These are phyloP conservation scores for Polygonum maritimum DNA, from an alignment of 148 eudicot genomes.

Conservation along the genomic window DNA sequence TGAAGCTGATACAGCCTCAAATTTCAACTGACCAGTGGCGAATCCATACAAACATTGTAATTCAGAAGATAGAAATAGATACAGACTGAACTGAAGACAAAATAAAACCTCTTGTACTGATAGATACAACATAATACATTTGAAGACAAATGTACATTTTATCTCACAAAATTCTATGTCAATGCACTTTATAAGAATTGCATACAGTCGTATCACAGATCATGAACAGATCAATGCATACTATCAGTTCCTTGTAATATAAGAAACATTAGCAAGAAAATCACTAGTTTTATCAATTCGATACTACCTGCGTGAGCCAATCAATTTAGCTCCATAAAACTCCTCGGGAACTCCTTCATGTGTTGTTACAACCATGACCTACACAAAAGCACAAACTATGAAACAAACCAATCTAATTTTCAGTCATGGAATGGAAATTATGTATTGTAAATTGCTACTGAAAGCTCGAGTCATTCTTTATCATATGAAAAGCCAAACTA, in stretches of 20 bases:
- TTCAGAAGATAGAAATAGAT: neutral
- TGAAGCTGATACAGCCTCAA: neutral
- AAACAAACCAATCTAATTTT: neutral
- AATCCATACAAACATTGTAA: neutral
- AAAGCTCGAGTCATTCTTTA: neutral
- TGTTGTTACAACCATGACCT: conserved; percentile 97
- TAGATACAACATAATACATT: neutral
- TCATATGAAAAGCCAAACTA: neutral
- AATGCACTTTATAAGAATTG: neutral
- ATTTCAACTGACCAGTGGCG: neutral
- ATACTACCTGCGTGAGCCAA: conserved; percentile 78
- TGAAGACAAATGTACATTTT: neutral
- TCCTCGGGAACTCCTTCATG: conserved; percentile 96
- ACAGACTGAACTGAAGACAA: neutral
- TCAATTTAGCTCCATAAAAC: conserved; percentile 86
- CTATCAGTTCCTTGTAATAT: neutral
- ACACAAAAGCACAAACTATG: conserved; percentile 1
- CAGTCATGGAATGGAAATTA: neutral
- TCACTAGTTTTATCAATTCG: neutral
- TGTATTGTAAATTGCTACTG: neutral
- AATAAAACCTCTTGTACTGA: neutral
- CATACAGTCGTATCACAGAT: neutral
- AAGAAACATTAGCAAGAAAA: neutral
- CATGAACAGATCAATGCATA: neutral
- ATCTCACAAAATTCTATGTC: too few species aligned